phyloP scores from a whole-genome alignment of 176 grass and related monocot genomes.

The Elymus sibiricus region DNA sequence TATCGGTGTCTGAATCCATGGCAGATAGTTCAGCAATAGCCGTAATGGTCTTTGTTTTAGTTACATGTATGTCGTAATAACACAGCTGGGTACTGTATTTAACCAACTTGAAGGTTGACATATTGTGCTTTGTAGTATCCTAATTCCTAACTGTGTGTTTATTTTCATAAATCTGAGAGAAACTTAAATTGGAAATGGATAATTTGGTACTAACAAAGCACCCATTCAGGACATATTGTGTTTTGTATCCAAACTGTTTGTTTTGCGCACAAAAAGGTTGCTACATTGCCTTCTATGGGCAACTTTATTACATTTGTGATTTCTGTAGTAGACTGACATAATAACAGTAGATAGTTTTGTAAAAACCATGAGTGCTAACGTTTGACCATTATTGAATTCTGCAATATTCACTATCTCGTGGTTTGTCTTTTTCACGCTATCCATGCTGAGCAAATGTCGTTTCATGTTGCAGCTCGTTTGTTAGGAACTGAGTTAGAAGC shows the following conservation, averaged over 20 bases:
- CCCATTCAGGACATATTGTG: conserved; percentile 67
- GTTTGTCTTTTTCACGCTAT: neutral
- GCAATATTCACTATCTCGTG: neutral
- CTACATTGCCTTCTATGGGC: neutral
- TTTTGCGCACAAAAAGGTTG: conserved; percentile 72
- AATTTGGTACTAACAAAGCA: conserved; percentile 76
- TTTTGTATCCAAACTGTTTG: conserved; percentile 43
- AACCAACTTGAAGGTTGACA: neutral
- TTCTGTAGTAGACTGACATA: neutral
- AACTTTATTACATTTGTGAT: neutral
- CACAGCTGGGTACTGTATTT: neutral
- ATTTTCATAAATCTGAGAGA: conserved; percentile 68
- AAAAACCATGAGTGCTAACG: neutral
- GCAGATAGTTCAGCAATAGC: no score
- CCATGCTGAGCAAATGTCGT: conserved; percentile 11
- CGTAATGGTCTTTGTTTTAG: neutral
- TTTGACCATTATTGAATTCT: conserved; percentile 1
- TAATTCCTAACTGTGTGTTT: neutral
- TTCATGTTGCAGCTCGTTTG: conserved; percentile 54
- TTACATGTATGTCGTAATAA: neutral
- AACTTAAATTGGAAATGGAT: conserved; percentile 60
- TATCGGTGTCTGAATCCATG: no score
- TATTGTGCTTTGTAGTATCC: neutral
- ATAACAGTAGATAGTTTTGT: neutral
- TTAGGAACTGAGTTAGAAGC: conserved; percentile 70